Percentiles rank a stretch among this genome's conserved stretches.
phyloP scores from a whole-genome alignment of 495 filamentous ascomycete genomes.

The Xylaria venustula region DNA sequence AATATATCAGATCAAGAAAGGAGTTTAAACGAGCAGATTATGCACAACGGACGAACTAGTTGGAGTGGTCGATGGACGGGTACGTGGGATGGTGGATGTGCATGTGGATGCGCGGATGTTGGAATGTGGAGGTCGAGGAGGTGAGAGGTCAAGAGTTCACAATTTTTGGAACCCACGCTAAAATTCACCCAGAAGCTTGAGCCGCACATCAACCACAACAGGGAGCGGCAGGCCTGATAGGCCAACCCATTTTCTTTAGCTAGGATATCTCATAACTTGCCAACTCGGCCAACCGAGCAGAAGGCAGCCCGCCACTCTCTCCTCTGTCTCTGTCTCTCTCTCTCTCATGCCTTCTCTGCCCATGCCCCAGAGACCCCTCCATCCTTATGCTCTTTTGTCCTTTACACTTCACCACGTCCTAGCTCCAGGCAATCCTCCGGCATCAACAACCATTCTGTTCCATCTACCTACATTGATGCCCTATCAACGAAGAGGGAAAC shows the following conservation, averaged over 20 bases:
- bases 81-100: constrained; percentile 1
- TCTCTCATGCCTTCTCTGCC: background rate
- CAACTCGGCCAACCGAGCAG: constrained; percentile 2
- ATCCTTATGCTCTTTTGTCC: background rate
- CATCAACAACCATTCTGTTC: background rate
- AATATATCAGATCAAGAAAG: background rate
- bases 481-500: background rate
- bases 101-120: constrained; percentile 15
- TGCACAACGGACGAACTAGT: background rate
- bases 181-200: constrained; percentile 32
- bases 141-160: constrained; percentile 15
- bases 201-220: constrained; percentile 31
- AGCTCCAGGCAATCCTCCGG: background rate
- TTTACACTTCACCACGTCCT: background rate
- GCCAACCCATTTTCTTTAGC: constrained; percentile 24
- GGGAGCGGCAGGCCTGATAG: constrained; percentile 30
- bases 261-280: constrained; percentile 16
- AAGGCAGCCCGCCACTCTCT: background rate
- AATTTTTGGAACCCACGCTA: constrained; percentile 31
- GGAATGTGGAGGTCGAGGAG: constrained; percentile 22
- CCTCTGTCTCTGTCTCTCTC: background rate
- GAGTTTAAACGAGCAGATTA: background rate
- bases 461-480: background rate
- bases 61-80: constrained; percentile 13
- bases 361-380: background rate